phyloP scores from a whole-genome alignment of 257 asterid species.

The Gardenia jasminoides region DNA sequence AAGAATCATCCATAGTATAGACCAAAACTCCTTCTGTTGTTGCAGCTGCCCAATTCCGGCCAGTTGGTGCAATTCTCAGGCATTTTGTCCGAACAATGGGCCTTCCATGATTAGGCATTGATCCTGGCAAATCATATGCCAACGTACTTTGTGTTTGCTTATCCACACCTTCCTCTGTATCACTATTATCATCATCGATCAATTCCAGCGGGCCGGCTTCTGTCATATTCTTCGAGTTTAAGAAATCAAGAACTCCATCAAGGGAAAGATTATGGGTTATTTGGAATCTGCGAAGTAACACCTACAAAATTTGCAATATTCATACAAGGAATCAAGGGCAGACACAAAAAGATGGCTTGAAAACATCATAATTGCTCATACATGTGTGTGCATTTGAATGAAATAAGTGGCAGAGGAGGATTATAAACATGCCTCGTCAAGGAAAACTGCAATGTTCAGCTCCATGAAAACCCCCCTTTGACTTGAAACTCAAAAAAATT shows the following conservation, averaged over 20 bases:
- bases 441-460: neutral
- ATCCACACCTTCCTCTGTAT: conserved; percentile 83
- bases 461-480: neutral
- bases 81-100: conserved; percentile 81
- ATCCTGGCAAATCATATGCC: conserved; percentile 87
- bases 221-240: conserved; percentile 92
- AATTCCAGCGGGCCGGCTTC: conserved; percentile 90
- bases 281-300: conserved; percentile 82
- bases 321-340: neutral
- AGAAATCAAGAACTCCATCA: conserved; percentile 92
- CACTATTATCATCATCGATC: conserved; percentile 84
- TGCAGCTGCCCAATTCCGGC: conserved; percentile 98
- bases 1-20: conserved; percentile 88
- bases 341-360: neutral
- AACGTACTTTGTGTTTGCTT: conserved; percentile 60
- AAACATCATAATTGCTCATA: neutral
- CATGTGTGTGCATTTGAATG: neutral
- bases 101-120: conserved; percentile 88
- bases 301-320: conserved; percentile 38
- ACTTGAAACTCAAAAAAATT: neutral
- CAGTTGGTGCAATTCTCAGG: conserved; percentile 94
- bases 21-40: conserved; percentile 93
- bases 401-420: neutral
- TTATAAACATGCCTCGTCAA: neutral
- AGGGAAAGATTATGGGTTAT: conserved; percentile 79